These are phyloP conservation scores for Petunia axillaris DNA, from an alignment of 257 asterid genomes.

Conservation along the genomic window DNA sequence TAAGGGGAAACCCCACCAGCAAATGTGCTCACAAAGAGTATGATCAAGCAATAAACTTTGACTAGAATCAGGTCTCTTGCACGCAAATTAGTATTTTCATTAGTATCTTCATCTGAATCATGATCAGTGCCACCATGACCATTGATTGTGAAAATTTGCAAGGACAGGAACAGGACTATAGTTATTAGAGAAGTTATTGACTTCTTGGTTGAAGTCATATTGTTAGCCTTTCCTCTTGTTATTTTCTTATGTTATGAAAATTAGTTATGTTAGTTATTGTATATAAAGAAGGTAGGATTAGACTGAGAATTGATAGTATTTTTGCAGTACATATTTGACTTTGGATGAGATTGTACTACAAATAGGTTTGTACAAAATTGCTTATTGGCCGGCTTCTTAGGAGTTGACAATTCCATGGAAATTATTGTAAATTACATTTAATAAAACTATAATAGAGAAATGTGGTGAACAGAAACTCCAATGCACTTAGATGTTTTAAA, in stretches of 20 bases:
- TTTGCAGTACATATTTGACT: conserved; percentile 50
- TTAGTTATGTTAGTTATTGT: not conserved
- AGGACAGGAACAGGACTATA: conserved; percentile 33
- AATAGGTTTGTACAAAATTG: conserved; percentile 20
- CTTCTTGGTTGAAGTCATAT: conserved; percentile 41
- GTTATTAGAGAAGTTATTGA: conserved; percentile 50
- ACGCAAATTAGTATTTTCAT: conserved; percentile 28
- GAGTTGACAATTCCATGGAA: not conserved
- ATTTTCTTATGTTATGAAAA: not conserved
- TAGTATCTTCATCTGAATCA: not conserved
- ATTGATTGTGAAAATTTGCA: conserved; percentile 40
- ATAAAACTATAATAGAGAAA: not conserved
- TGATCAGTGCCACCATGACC: conserved; percentile 62
- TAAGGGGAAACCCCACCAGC: conserved; percentile 81
- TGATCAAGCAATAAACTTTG: conserved; percentile 72
- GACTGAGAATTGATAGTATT: not conserved
- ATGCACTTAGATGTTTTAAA: not conserved
- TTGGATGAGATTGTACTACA: conserved; percentile 38
- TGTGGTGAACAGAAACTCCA: conserved; percentile 6
- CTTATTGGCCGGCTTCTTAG: not conserved
- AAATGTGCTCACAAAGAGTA: conserved; percentile 66
- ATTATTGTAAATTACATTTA: not conserved
- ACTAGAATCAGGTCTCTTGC: conserved; percentile 59
- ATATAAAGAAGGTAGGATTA: not conserved
- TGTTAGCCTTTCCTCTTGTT: not conserved